Evolutionary conservation across 2,329 filamentous ascomycete genomes (phyloP).

Genomic region (Pseudohalonectria lignicola): DNA sequence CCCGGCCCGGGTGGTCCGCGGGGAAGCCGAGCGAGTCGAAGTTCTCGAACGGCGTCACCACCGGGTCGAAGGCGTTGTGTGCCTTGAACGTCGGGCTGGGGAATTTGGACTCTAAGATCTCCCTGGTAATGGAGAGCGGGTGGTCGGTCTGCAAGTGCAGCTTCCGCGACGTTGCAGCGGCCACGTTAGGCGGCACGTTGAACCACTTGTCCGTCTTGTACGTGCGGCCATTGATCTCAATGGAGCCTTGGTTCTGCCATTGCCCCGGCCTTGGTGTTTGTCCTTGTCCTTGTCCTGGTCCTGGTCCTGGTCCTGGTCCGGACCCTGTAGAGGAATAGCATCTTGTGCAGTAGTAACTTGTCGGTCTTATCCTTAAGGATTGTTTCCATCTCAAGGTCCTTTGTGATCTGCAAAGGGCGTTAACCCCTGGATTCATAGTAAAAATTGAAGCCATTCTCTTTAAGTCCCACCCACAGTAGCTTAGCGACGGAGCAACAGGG

Average conservation of each 20-base stretch:
- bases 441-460: no score
- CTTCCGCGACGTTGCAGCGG: constrained; percentile 60
- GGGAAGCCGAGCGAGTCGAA: constrained; percentile 97
- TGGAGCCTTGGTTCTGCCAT: constrained; percentile 17
- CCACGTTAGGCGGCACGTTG: constrained; percentile 69
- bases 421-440: no score
- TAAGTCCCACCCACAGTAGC: no score
- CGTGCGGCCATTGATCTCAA: constrained; percentile 50
- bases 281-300: no score
- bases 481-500: no score
- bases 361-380: no score
- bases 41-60: constrained; percentile 78
- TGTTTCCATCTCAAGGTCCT: neutral
- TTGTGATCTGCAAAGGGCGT: no score
- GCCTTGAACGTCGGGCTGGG: constrained; percentile 60
- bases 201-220: constrained; percentile 72
- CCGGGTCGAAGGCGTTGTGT: constrained; percentile 69
- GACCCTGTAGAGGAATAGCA: no score
- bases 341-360: no score
- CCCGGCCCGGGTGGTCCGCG: constrained; percentile 75
- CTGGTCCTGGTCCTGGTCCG: no score
- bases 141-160: constrained; percentile 91
- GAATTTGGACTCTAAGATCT: constrained; percentile 87
- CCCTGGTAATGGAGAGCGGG: constrained; percentile 79
- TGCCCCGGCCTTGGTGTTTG: no score